phyloP scores from a whole-genome alignment of 2,329 filamentous ascomycete genomes.

The Fusarium dlaminii region DNA sequence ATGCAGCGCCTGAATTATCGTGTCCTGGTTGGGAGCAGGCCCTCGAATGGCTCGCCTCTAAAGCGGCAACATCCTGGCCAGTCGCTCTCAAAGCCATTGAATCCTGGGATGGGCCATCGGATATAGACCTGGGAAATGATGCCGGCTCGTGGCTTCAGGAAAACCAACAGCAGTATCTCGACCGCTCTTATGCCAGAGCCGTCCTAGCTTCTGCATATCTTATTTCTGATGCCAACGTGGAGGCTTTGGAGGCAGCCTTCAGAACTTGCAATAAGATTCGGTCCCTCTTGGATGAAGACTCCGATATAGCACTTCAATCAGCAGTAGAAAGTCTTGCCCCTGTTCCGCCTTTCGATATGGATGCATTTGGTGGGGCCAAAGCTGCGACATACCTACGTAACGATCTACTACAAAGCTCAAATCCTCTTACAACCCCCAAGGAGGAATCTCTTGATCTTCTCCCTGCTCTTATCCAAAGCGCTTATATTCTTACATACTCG shows the following conservation, averaged over 20 bases:
- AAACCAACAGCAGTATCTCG: slow-evolving; percentile 66
- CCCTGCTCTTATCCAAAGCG: slow-evolving; percentile 70
- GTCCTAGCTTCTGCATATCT: slow-evolving; percentile 75
- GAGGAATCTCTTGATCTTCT: slow-evolving; percentile 66
- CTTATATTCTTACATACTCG: slow-evolving; percentile 62
- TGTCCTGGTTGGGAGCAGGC: slow-evolving; percentile 75
- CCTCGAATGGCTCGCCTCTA: slow-evolving; percentile 72
- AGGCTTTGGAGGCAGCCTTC: slow-evolving; percentile 69
- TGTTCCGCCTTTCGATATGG: slow-evolving; percentile 46
- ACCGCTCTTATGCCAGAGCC: slow-evolving; percentile 72
- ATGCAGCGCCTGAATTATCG: slow-evolving; percentile 45
- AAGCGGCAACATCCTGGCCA: slow-evolving; percentile 68
- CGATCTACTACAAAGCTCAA: slow-evolving; percentile 66
- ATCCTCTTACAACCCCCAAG: slow-evolving; percentile 71
- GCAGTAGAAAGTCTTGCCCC: slow-evolving; percentile 56
- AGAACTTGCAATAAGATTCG: slow-evolving; percentile 66
- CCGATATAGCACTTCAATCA: slow-evolving; percentile 61
- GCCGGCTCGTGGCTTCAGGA: slow-evolving; percentile 68
- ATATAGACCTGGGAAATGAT: slow-evolving; percentile 73
- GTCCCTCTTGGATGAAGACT: slow-evolving; percentile 66
- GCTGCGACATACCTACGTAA: slow-evolving; percentile 47
- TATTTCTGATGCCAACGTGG: slow-evolving; percentile 66
- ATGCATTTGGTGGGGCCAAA: slow-evolving; percentile 36
- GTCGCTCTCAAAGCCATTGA: slow-evolving; percentile 71
- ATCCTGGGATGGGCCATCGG: slow-evolving; percentile 78